These are phyloP conservation scores for Tulasnella sp. DNA, from an alignment of 768 basidiomycete species.

Conservation along the genomic window DNA sequence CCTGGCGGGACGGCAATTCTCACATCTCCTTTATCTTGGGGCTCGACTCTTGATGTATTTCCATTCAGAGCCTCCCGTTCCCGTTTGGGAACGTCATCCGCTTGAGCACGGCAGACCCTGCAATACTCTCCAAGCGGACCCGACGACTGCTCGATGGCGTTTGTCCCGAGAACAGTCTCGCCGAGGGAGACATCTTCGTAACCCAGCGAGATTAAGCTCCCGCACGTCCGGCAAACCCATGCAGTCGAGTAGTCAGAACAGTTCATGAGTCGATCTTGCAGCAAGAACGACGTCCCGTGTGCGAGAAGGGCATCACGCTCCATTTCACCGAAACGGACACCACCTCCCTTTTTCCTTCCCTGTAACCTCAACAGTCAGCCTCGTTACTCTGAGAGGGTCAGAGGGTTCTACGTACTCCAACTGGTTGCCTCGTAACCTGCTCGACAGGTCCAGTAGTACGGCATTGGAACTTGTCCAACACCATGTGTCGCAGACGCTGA, in stretches of 20 bases:
- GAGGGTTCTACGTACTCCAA: conserved; percentile 58
- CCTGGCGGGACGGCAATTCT: conserved; percentile 58
- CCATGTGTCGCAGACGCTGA: conserved; percentile 98
- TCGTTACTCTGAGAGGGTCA: neutral
- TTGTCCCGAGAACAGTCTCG: conserved; percentile 47
- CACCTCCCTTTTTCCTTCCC: conserved; percentile 97
- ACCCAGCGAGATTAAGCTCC: conserved; percentile 89
- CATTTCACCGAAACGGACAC: conserved; percentile 99
- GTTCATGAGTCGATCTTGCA: conserved; percentile 99
- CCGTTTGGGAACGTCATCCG: conserved; percentile 54
- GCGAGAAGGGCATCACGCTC: conserved; percentile 98
- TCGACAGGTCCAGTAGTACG: conserved; percentile 97
- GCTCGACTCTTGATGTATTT: conserved; percentile 30
- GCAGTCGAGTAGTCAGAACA: conserved; percentile 99
- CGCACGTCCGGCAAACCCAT: conserved; percentile 97
- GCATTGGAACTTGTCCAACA: conserved; percentile 98
- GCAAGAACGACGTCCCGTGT: conserved; percentile 95
- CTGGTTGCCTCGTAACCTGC: conserved; percentile 89
- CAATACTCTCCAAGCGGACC: conserved; percentile 91
- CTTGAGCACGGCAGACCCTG: conserved; percentile 74
- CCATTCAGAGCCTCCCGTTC: conserved; percentile 55
- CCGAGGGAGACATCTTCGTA: conserved; percentile 83
- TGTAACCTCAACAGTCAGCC: conserved; percentile 29
- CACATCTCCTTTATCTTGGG: conserved; percentile 36
- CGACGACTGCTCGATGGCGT: conserved; percentile 43